A percentile compares a stretch with the other conserved stretches of the same genome.
Conservation (phyloP, 2,329 filamentous ascomycete genomes). For the Didymella pomorum region DNA sequence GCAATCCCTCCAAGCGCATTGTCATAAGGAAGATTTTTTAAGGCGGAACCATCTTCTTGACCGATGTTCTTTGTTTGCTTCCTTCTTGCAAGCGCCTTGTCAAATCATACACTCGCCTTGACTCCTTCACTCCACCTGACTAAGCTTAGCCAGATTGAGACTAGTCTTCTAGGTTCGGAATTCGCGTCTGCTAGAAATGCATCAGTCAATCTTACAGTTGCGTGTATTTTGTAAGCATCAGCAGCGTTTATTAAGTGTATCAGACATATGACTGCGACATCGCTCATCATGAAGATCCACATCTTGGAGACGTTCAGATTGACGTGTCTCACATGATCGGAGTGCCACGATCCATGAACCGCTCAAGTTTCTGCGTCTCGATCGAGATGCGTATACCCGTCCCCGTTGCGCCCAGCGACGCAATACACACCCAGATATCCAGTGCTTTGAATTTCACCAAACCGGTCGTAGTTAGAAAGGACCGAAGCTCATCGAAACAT, state of each 20-base stretch:
- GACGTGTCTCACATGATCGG: not conserved
- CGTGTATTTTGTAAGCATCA: not conserved
- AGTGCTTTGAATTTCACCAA: not conserved
- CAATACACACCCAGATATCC: slow-evolving; percentile 2
- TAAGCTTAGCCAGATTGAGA: not conserved
- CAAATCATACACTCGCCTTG: too few species aligned
- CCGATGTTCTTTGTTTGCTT: not conserved
- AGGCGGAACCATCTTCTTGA: slow-evolving; percentile 1
- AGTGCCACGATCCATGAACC: not conserved
- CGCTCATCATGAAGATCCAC: not conserved
- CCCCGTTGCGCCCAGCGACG: not conserved
- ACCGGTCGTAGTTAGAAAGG: not conserved
- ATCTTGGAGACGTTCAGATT: not conserved
- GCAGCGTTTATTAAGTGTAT: not conserved
- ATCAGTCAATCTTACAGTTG: not conserved
- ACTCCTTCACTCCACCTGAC: not conserved
- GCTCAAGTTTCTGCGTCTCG: not conserved
- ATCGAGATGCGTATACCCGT: not conserved
- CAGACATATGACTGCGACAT: not conserved
- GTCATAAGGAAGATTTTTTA: not conserved
- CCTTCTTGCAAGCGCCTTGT: not conserved
- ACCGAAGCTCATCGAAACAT: not conserved
- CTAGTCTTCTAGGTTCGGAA: not conserved
- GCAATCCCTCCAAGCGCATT: not conserved
- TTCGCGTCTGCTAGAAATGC: not conserved